Evolutionary conservation across 352 stramenopile species (phyloP), one percentile per base, ranked within the genome.

Genomic region (Globisporangium spiculum): DNA sequence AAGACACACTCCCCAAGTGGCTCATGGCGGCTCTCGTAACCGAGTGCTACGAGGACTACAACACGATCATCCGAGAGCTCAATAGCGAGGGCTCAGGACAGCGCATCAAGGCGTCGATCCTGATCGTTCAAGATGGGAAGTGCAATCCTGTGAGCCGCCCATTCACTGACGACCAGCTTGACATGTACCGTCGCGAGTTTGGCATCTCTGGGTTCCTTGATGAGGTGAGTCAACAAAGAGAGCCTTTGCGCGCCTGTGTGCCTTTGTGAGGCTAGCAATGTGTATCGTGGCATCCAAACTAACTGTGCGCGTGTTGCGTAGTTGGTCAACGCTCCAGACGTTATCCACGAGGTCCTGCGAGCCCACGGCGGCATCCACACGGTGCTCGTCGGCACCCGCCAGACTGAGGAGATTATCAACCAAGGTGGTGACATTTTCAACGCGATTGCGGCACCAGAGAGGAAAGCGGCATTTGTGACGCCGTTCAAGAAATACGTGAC

Each of bases 401-500:
- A 76, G 41, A 96, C 89, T 0, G 89, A 96, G 70, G 75, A 92
- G 20, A 74, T 93, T 36, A 90, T 96, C 58, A 94, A 95, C 53
- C 69, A 66, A 34, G 84, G 86, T 16, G 76, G 68, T 7, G 71
- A 92, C 41, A 81, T 96, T 26, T 96, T 96, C 56, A 50, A 64
- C 5, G 67, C 75, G 5, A 76, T 96, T 26, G 73, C 84, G 1
- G 74, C 75, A 0, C 65, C 73, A 10, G 83, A 93, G 57, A 73
- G 85, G n/a, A 88, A 88, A 36, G 78, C 83, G 30, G 84, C 84
- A 8, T 91, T 96, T 22, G 79, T 94, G 24, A 96, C 87, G 10
- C 89, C 89, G 4, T 90, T 72, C 69, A 95, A 96, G 66, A 94
- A 93, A 79, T 96, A 96, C 50, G 83, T 95, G 18, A 90, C 85